These are phyloP conservation scores for Colletotrichum higginsianum DNA, from an alignment of 2,329 filamentous ascomycete species.

Conservation along the genomic window DNA sequence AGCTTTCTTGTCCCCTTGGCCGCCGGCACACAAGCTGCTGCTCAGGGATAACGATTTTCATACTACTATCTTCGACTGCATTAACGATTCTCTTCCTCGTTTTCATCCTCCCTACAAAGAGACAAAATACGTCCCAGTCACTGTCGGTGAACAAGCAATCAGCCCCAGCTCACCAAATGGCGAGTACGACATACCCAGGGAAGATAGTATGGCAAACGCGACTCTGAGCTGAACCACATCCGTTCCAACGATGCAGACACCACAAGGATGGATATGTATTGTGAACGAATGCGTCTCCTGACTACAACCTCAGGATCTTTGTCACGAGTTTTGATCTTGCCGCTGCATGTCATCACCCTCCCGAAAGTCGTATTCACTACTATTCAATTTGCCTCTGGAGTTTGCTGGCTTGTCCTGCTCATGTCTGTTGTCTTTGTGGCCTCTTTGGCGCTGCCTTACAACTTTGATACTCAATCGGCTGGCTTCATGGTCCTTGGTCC, in stretches of 20 bases:
- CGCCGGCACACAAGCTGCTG: conserved; percentile 46
- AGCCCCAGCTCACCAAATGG: background rate
- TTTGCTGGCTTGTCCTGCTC: conserved; percentile 56
- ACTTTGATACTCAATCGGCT: conserved; percentile 46
- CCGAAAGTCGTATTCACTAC: conserved; percentile 56
- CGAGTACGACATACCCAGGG: background rate
- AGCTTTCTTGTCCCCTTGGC: conserved; percentile 49
- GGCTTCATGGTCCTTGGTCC: conserved; percentile 49
- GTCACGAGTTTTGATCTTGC: conserved; percentile 39
- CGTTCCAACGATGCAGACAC: conserved; percentile 5
- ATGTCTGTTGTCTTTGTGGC: conserved; percentile 49
- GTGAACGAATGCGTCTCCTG: conserved; percentile 45
- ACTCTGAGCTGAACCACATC: conserved; percentile 2
- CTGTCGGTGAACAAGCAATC: conserved; percentile 29
- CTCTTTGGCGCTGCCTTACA: conserved; percentile 52
- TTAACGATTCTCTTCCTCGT: conserved; percentile 45
- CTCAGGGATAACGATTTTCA: conserved; percentile 51
- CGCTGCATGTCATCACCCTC: conserved; percentile 31
- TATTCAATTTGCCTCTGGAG: conserved; percentile 56
- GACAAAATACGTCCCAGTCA: conserved; percentile 48
- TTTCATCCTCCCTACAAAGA: conserved; percentile 49
- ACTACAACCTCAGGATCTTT: conserved; percentile 42
- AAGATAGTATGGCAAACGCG: conserved; percentile 5
- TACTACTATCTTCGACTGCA: conserved; percentile 47
- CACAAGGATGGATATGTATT: conserved; percentile 41